These are phyloP conservation scores for Sambucus nigra DNA, from an alignment of 129 eudicot species.

Conservation along the genomic window DNA sequence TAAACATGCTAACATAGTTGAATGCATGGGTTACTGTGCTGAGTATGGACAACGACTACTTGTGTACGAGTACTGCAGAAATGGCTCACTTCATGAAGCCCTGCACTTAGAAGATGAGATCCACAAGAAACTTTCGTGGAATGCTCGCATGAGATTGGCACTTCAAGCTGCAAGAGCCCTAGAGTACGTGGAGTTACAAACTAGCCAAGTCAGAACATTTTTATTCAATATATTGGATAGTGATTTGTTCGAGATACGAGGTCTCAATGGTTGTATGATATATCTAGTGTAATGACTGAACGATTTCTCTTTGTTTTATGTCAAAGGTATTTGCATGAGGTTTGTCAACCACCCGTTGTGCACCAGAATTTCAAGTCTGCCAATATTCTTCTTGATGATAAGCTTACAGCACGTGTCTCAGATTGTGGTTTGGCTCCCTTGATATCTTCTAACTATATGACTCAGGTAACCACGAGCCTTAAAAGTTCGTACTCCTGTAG, in stretches of 20 bases:
- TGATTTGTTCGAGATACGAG: neutral
- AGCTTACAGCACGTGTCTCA: slow-evolving; percentile 59
- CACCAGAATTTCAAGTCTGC: slow-evolving; percentile 75
- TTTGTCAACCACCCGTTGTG: slow-evolving; percentile 60
- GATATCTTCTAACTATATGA: slow-evolving; percentile 34
- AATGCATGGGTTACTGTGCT: slow-evolving; percentile 72
- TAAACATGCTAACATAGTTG: slow-evolving; percentile 61
- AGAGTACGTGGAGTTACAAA: slow-evolving; percentile 45
- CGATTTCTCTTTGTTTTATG: neutral
- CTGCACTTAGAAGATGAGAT: slow-evolving; percentile 60
- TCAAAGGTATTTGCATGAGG: slow-evolving; percentile 83
- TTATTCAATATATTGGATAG: slow-evolving; percentile 1
- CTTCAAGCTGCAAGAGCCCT: slow-evolving; percentile 89
- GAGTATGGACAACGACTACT: slow-evolving; percentile 74
- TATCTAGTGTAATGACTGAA: too few species aligned
- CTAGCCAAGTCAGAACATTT: neutral
- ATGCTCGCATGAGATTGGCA: slow-evolving; percentile 59
- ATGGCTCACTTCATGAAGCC: slow-evolving; percentile 85
- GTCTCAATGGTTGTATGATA: too few species aligned
- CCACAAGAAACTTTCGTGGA: slow-evolving; percentile 77
- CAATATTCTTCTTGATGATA: slow-evolving; percentile 72
- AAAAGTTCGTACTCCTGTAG: neutral
- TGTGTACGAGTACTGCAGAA: slow-evolving; percentile 61
- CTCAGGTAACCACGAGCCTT: too few species aligned
- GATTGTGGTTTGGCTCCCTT: slow-evolving; percentile 87